phyloP scores from a whole-genome alignment of 805 yeast genomes.

The Candida ulmi region DNA sequence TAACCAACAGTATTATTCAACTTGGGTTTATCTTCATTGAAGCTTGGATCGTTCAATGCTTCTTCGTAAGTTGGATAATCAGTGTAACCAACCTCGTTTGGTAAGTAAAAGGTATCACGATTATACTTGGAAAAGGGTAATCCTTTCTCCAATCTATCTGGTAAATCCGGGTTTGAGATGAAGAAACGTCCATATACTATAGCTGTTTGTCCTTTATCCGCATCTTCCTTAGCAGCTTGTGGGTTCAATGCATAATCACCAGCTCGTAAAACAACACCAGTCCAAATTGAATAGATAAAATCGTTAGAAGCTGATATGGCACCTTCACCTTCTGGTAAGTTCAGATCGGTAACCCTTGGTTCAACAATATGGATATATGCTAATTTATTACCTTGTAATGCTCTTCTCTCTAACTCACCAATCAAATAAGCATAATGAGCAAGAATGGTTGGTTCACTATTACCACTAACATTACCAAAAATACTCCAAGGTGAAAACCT shows the following conservation, averaged over 20 bases:
- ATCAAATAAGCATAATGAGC: constrained; percentile 34
- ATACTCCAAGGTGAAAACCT: constrained; percentile 44
- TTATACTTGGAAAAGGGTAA: constrained; percentile 29
- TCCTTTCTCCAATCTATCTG: constrained; percentile 27
- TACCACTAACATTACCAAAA: constrained; percentile 36
- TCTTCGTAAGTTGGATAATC: constrained; percentile 23
- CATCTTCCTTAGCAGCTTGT: constrained; percentile 7
- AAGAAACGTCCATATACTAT: constrained; percentile 35
- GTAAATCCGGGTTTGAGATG: constrained; percentile 34
- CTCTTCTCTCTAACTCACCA: constrained; percentile 34
- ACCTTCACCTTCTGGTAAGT: constrained; percentile 24
- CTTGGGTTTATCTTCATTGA: constrained; percentile 12
- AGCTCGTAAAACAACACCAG: constrained; percentile 32
- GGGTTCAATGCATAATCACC: constrained; percentile 14
- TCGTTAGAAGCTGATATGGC: constrained; percentile 24
- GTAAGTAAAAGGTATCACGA: constrained; percentile 33
- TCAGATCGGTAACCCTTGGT: constrained; percentile 25
- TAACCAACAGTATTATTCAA: neutral
- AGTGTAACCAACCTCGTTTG: constrained; percentile 29
- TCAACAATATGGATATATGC: constrained; percentile 35
- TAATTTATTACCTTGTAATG: constrained; percentile 25
- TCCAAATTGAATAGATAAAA: constrained; percentile 36
- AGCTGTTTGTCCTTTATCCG: constrained; percentile 4
- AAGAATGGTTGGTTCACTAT: constrained; percentile 29
- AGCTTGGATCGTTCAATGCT: constrained; percentile 12